A percentile compares a stretch with the other conserved stretches of the same genome.
These are phyloP conservation scores for Microcyclospora tardicrescens DNA, from an alignment of 2,329 filamentous ascomycete genomes.

Conservation along the genomic window DNA sequence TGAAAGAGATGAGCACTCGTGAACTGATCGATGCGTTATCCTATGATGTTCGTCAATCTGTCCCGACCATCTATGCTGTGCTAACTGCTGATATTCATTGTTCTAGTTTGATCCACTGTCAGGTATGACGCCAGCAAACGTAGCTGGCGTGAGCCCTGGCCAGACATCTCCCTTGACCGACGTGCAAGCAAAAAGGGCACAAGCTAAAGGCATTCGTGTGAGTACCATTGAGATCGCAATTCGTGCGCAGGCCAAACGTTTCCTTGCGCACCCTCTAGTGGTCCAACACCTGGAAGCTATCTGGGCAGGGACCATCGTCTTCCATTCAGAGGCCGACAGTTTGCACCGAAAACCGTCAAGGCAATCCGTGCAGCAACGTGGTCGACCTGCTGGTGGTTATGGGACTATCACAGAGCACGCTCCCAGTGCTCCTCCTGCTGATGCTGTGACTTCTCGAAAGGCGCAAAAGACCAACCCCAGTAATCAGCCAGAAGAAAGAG, in stretches of 20 bases:
- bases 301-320: slow-evolving; percentile 91
- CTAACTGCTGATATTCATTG: too few relatives aligned
- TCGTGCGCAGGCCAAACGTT: slow-evolving; percentile 80
- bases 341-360: slow-evolving; percentile 55
- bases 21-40: slow-evolving; percentile 89
- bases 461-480: slow-evolving; percentile 13
- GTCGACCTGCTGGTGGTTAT: slow-evolving; percentile 21
- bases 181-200: slow-evolving; percentile 29
- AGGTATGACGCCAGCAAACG: slow-evolving; percentile 47
- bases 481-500: slow-evolving; percentile 12
- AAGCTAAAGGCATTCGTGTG: slow-evolving; percentile 56
- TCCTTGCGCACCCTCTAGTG: slow-evolving; percentile 80
- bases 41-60: slow-evolving; percentile 45
- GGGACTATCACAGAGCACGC: slow-evolving; percentile 23
- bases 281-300: slow-evolving; percentile 94
- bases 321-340: slow-evolving; percentile 77
- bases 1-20: slow-evolving; percentile 79
- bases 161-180: slow-evolving; percentile 6
- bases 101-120: slow-evolving; percentile 68
- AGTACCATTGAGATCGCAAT: slow-evolving; percentile 91
- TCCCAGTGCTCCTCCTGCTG: slow-evolving; percentile 17
- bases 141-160: slow-evolving; percentile 23
- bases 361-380: slow-evolving; percentile 12
- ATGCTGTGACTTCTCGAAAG: slow-evolving; percentile 18
- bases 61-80: too few relatives aligned